Conservation (phyloP, 768 basidiomycete species). For the Lentinula sp. region DNA sequence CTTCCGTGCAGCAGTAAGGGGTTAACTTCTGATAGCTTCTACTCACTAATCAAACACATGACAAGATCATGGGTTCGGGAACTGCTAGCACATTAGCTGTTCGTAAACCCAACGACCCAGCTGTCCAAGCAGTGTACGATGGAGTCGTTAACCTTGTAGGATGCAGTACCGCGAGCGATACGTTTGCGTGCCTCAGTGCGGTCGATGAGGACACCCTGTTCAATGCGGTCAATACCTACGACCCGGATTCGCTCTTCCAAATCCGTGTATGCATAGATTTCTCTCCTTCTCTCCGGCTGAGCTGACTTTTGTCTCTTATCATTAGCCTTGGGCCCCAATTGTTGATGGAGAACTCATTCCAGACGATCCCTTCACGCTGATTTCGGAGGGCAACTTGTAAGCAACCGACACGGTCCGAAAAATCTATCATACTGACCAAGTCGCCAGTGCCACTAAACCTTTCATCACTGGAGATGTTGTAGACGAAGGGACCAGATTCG, state of each 20-base stretch:
- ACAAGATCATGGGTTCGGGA: conserved; percentile 22
- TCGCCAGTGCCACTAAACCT: conserved; percentile 11
- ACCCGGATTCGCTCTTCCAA: conserved; percentile 3
- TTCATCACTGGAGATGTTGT: conserved; percentile 19
- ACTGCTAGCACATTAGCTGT: conserved; percentile 12
- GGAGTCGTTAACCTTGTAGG: conserved; percentile 13
- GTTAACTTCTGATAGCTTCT: too few species aligned
- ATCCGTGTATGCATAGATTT: background rate
- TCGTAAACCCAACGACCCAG: conserved; percentile 4
- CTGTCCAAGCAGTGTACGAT: conserved; percentile 12
- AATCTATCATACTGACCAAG: conserved; percentile 11
- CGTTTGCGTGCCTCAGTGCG: conserved; percentile 15
- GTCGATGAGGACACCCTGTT: background rate
- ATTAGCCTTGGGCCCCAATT: conserved; percentile 15
- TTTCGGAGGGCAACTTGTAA: conserved; percentile 14
- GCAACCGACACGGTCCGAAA: conserved; percentile 14
- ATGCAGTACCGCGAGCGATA: conserved; percentile 2
- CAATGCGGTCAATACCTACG: background rate
- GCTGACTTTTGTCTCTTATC: background rate
- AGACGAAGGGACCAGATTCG: conserved; percentile 19
- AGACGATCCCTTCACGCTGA: conserved; percentile 15
- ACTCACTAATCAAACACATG: background rate
- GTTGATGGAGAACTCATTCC: conserved; percentile 18
- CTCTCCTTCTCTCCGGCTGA: background rate
- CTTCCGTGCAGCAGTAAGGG: background rate